Percentiles rank a stretch among this genome's conserved stretches.
phyloP scores from a whole-genome alignment of 23 red algal species.

The Cyanidioschyzon merolae region DNA sequence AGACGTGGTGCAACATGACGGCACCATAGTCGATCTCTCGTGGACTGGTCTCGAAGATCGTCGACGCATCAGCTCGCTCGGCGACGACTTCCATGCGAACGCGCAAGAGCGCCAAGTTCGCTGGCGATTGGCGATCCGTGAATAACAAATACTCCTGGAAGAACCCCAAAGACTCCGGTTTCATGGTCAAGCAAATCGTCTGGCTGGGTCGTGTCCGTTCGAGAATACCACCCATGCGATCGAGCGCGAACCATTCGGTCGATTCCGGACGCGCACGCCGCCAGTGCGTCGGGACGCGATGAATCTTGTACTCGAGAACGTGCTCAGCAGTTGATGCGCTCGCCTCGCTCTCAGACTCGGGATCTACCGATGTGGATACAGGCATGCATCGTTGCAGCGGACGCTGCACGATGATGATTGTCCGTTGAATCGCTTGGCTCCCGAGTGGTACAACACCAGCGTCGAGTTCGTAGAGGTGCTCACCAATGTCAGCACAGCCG shows the following conservation, averaged over 20 bases:
- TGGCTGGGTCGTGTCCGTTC: background rate
- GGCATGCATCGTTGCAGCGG: background rate
- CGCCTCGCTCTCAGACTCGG: background rate
- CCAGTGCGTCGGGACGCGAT: background rate
- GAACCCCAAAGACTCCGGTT: conserved; percentile 1
- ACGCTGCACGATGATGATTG: background rate
- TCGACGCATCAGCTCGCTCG: background rate
- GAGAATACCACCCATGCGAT: conserved; percentile 6
- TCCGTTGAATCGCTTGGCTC: background rate
- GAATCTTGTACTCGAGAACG: conserved; percentile 2
- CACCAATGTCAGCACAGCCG: background rate
- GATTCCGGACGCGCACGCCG: background rate
- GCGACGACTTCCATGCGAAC: conserved; percentile 28
- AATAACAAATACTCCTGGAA: conserved; percentile 24
- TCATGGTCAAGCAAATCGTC: conserved; percentile 3
- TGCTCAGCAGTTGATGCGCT: background rate
- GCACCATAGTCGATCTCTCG: conserved; percentile 16
- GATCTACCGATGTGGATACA: background rate
- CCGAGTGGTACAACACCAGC: background rate
- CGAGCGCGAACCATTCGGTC: background rate
- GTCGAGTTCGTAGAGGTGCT: background rate
- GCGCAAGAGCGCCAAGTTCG: background rate
- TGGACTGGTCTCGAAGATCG: background rate
- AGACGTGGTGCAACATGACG: conserved; percentile 21
- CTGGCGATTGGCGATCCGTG: conserved; percentile 15